Conservation (phyloP, 371 early-diverging fungal genomes). For the Mortierella sp. region DNA sequence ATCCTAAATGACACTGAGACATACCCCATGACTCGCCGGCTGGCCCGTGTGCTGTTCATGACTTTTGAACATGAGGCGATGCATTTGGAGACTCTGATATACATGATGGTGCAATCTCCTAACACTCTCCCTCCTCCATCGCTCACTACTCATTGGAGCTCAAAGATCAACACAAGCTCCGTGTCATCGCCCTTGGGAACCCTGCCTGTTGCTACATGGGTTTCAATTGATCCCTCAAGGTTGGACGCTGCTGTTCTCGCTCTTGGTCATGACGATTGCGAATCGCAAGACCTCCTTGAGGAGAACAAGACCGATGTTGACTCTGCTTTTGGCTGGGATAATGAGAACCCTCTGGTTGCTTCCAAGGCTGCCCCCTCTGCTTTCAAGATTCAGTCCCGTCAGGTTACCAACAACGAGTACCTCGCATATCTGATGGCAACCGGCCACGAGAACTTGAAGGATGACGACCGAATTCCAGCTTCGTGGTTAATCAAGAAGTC, state of each 20-base stretch:
- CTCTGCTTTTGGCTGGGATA: conserved; percentile 88
- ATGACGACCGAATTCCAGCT: conserved; percentile 49
- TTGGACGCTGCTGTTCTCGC: conserved; percentile 53
- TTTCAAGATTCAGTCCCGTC: conserved; percentile 81
- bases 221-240: conserved; percentile 29
- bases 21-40: conserved; percentile 58
- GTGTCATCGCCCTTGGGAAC: not conserved
- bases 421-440: conserved; percentile 63
- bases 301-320: conserved; percentile 24
- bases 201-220: conserved; percentile 23
- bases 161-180: not conserved
- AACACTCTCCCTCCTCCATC: conserved; percentile 38
- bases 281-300: conserved; percentile 57
- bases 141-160: conserved; percentile 32
- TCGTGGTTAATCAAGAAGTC: conserved; percentile 63
- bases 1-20: conserved; percentile 60
- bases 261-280: conserved; percentile 74
- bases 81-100: conserved; percentile 90
- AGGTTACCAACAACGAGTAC: conserved; percentile 88
- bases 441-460: not conserved
- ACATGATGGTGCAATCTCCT: conserved; percentile 85
- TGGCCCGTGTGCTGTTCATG: conserved; percentile 83
- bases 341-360: conserved; percentile 75
- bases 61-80: conserved; percentile 92
- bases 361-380: conserved; percentile 48